Conservation (phyloP, 495 filamentous ascomycete genomes). For the Chlorociboria aeruginascens region DNA sequence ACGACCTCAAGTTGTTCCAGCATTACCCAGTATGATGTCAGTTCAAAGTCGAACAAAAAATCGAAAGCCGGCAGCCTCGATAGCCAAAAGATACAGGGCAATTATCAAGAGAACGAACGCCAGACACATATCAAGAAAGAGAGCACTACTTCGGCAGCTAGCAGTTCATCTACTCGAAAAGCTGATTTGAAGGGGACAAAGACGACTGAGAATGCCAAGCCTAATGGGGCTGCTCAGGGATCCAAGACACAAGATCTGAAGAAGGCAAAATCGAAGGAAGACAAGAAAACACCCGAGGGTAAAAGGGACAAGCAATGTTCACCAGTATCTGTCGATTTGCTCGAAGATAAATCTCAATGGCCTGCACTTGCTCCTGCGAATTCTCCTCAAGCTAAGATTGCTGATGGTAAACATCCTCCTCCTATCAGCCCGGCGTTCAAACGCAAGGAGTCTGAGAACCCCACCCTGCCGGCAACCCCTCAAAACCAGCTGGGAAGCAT, state of each 20-base stretch:
- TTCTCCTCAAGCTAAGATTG: constrained; percentile 1
- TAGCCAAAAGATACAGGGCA: neutral
- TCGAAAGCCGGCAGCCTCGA: neutral
- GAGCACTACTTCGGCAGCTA: neutral
- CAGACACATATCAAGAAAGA: constrained; percentile 4
- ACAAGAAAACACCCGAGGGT: neutral
- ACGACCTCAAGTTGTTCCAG: neutral
- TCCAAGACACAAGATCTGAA: neutral
- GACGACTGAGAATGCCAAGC: neutral
- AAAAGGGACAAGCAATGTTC: neutral
- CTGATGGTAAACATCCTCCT: constrained; percentile 9
- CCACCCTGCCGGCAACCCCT: constrained; percentile 9
- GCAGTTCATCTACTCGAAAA: constrained; percentile 6
- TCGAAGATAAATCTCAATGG: constrained; percentile 1
- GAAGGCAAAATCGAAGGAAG: neutral
- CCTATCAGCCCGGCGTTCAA: neutral
- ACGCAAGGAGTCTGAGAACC: neutral
- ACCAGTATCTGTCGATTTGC: neutral
- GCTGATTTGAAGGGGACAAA: constrained; percentile 2
- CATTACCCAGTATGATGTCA: neutral
- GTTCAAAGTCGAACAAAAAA: neutral
- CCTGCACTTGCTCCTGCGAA: constrained; percentile 5
- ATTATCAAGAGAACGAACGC: neutral
- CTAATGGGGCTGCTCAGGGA: neutral
- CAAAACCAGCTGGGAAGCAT: neutral